These are phyloP conservation scores for Pseudopyricularia javanii DNA, from an alignment of 2,329 filamentous ascomycete species.

Conservation along the genomic window DNA sequence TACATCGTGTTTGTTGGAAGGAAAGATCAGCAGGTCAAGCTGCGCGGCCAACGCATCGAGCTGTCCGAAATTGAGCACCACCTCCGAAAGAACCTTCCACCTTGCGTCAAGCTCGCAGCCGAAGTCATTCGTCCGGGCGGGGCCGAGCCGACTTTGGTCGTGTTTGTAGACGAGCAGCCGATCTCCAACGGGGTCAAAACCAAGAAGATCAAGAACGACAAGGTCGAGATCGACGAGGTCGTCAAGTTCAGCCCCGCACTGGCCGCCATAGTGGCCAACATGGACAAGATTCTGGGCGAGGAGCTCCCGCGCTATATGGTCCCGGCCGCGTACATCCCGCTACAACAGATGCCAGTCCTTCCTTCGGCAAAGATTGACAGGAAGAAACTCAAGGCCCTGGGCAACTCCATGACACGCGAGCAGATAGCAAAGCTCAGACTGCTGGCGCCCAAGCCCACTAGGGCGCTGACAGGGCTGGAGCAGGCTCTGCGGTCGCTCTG, in stretches of 20 bases:
- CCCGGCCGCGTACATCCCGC: constrained; percentile 31
- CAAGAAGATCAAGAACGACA: background rate
- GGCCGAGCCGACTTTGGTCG: constrained; percentile 7
- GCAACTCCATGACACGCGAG: constrained; percentile 25
- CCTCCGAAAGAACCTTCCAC: constrained; percentile 7
- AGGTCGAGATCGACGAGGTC: background rate
- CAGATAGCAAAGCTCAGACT: constrained; percentile 23
- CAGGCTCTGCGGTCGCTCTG: constrained; percentile 22
- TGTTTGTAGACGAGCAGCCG: constrained; percentile 9
- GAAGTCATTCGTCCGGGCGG: constrained; percentile 15
- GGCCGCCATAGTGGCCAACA: constrained; percentile 14
- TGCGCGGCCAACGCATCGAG: constrained; percentile 41
- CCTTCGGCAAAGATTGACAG: constrained; percentile 37
- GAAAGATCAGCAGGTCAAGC: constrained; percentile 42
- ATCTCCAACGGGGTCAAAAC: constrained; percentile 1
- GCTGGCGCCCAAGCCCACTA: constrained; percentile 4
- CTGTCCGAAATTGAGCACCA: constrained; percentile 13
- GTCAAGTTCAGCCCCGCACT: constrained; percentile 11
- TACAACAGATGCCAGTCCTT: constrained; percentile 30
- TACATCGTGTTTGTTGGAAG: constrained; percentile 29
- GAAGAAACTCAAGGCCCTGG: constrained; percentile 33
- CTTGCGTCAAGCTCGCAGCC: constrained; percentile 12
- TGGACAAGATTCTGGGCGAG: constrained; percentile 18
- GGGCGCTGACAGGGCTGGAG: constrained; percentile 24
- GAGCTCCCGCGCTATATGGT: constrained; percentile 33